Conservation (phyloP, 495 filamentous ascomycete genomes). For the Aspergillus haitiensis region DNA sequence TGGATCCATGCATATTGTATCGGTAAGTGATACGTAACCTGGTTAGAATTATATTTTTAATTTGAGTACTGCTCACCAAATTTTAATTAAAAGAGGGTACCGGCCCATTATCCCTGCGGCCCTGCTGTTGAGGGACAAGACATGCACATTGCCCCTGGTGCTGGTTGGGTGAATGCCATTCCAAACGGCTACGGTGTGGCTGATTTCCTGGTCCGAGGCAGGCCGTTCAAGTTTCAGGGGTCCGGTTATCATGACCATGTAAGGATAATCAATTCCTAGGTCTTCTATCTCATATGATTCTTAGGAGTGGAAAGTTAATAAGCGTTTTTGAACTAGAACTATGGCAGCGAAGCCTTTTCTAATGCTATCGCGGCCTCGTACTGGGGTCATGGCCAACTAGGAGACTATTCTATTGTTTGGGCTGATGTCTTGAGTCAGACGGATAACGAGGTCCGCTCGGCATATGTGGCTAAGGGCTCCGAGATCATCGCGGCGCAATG, state of each 20-base stretch:
- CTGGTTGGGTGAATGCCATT: conserved; percentile 8
- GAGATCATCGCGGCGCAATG: conserved; percentile 5
- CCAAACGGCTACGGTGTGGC: conserved; percentile 2
- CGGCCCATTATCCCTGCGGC: conserved; percentile 7
- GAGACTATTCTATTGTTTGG: too few species aligned
- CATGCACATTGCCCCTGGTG: not conserved
- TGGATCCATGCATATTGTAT: not conserved
- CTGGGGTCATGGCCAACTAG: too few species aligned
- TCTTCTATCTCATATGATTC: not conserved
- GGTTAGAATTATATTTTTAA: not conserved
- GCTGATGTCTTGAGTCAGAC: too few species aligned
- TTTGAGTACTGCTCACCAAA: not conserved
- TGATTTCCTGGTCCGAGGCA: not conserved
- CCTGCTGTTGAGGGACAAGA: not conserved
- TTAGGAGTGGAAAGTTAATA: not conserved
- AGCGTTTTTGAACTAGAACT: not conserved
- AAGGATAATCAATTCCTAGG: not conserved
- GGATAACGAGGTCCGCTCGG: not conserved
- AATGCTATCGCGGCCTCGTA: too few species aligned
- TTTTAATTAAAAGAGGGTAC: not conserved
- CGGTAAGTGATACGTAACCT: not conserved
- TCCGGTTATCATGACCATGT: conserved; percentile 6
- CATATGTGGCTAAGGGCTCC: conserved; percentile 1
- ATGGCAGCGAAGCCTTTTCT: conserved; percentile 1
- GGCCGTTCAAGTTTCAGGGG: not conserved